Base-by-base conservation (phyloP, 2,329 filamentous ascomycete genomes). In the Fusarium sp. region DNA sequence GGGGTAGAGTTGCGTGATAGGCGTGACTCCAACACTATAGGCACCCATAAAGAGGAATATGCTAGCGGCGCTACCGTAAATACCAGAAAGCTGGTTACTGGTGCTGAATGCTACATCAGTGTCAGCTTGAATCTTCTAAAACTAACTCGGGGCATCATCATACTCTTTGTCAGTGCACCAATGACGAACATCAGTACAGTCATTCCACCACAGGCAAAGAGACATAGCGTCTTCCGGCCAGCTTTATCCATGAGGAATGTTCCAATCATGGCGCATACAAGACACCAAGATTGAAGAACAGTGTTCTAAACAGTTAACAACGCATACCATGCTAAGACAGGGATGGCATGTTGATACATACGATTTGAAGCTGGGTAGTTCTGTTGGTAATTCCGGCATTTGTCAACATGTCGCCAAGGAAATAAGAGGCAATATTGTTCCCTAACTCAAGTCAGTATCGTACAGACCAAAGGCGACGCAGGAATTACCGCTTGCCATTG, bases 321-420 rank as follows among this genome's bases (percentile, higher is more conserved):
- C 4, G 8, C 0, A 29, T 6, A 5, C 2, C 10, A 8, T 1
- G 3, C 1, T 13, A 0, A 7, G 8, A 8, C n/a, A n/a, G n/a
- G n/a, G n/a, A n/a, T n/a, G n/a, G n/a, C n/a, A 8, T 6, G 9
- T 23, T 2, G 0, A 3, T 3, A 43, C 37, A 7, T 53, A 53
- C 20, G 0, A 53, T 53, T 2, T 31, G 37, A 3, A 53, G 26
- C 16, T 53, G 37, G 3, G 37, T 53, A 8, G 35, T 44, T 7
- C 5, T 23, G 8, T 44, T 31, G 3, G 49, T 53, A 24, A 53
- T 53, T 0, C 49, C 37, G 10, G 49, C 49, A 10, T 53, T 53
- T 1, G 37, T 31, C 10, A 53, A 24, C 26, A 53, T 53, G 9
- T 43, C 24, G 0, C 49, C 37, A 3, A 53, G 49, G 20, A 43